These are phyloP conservation scores for Alloteropsis angusta DNA, from an alignment of 202 grass and related monocot species.

Conservation along the genomic window DNA sequence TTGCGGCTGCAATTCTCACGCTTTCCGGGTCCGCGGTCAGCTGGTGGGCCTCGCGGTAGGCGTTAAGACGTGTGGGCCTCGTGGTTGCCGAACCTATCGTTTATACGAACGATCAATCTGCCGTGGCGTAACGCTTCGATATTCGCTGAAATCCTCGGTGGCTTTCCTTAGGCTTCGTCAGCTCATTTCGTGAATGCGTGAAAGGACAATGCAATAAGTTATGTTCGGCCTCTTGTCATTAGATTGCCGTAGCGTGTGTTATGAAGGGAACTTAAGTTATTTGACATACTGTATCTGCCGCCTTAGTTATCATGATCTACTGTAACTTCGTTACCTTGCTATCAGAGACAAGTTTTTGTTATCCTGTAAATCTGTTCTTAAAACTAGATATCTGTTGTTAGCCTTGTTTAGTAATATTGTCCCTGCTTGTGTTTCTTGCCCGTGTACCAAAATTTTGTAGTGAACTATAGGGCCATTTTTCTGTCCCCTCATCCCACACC, in stretches of 20 bases:
- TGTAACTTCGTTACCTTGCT: constrained; percentile 35
- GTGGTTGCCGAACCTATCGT: constrained; percentile 43
- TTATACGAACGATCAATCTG: constrained; percentile 35
- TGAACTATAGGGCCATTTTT: not conserved
- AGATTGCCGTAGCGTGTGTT: constrained; percentile 25
- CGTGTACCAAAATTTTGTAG: not conserved
- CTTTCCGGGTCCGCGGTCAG: constrained; percentile 92
- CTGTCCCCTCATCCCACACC: too few species aligned
- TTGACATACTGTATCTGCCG: constrained; percentile 33
- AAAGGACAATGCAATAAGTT: constrained; percentile 38
- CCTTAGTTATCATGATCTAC: constrained; percentile 24
- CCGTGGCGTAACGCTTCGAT: constrained; percentile 33
- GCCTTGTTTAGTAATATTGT: constrained; percentile 11
- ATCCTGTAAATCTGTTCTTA: constrained; percentile 13
- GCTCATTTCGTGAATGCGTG: constrained; percentile 17
- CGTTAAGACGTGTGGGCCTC: constrained; percentile 58
- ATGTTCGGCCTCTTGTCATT: constrained; percentile 18
- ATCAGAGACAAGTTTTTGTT: not conserved
- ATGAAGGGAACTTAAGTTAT: constrained; percentile 25
- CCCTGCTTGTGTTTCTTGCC: not conserved
- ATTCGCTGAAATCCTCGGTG: constrained; percentile 20
- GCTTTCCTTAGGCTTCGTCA: constrained; percentile 37
- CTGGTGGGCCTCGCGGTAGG: constrained; percentile 75
- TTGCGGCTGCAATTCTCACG: constrained; percentile 96
- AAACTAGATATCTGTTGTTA: not conserved